Evolutionary conservation across 495 filamentous ascomycete species (phyloP), one percentile per base, ranked within the genome.

Genomic region (Penicillium samsonianum): DNA sequence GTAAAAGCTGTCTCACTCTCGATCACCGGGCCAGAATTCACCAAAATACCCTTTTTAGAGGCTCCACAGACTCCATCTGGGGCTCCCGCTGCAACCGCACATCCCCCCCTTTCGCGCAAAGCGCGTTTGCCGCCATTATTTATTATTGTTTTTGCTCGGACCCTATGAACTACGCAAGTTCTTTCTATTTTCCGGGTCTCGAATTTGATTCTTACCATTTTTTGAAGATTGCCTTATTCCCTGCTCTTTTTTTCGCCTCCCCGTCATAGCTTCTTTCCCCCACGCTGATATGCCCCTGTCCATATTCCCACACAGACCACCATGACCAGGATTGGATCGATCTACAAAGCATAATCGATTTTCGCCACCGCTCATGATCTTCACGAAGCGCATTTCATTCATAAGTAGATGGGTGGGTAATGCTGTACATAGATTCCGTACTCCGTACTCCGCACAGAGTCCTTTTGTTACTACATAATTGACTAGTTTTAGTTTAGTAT

Each of bases 91-190:
- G 65, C 65, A 74, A 72, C 71, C 73, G 73, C 73, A 62, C 30
- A 48, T 53, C 40, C 33, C 42, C 51, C 57, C 46, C 62, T 58
- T 62, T 73, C 67, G 65, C 73, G 73, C 56, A 71, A 71, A 71
- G 75, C 75, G 75, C 75, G 75, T 64, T 76, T 78, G 72, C 75
- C 75, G 75, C 73, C 62, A 53, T 46, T 55, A 37, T 28, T 40
- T 2, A n/a, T 25, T 25, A 25, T 25, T 2, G 23, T 25, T 10
- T 53, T 23, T 22, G 45, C 45, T 41, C 35, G 50, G 49, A 26
- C 35, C 38, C 19, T 14, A 2, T n/a, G 12, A 12, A 48, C n/a
- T 45, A 16, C 28, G 17, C 28, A 23, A 31, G 41, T 28, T 46
- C 42, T 16, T 20, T 46, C 19, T 17, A 4, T 20, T 55, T 25